Base-by-base conservation (phyloP, 2,329 filamentous ascomycete species). In the Colletotrichum tamarilloi region DNA sequence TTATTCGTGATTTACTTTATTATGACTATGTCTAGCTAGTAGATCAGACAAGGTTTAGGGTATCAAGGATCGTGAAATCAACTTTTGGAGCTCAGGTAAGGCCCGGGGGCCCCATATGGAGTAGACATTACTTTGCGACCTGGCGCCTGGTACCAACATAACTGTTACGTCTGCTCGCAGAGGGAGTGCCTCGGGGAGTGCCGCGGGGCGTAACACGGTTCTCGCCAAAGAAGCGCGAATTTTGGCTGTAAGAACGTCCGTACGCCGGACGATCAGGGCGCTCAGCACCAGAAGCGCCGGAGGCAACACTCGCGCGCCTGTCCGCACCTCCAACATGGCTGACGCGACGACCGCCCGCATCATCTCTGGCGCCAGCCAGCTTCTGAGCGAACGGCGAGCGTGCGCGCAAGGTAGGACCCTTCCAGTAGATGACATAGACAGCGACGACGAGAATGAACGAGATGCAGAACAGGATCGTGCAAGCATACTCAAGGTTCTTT, bases 361-460 rank as follows among this genome's bases (percentile, higher is more conserved):
- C 75, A 0, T 73, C 62, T 0, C 81, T 80, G 16, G 81, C 86
- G 22, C 83, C 82, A 12, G 88, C 88, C 3, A 94, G 82, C 53
- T 87, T 87, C 81, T 93, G 90, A 0, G 92, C 92, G 76, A 93
- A 93, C 0, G 89, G 87, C 14, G 91, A 93, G 2, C 87, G 82
- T 71, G 87, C 86, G 52, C 92, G 89, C 19, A 94, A 85, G 0
- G 75, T 74, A 0, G 91, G 90, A 0, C 92, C 92, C 68, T 89
- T 88, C 85, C 86, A 91, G 84, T 93, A 93, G 74, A 93, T 91
- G 59, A 90, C 84, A 74, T 93, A 93, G 6, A 93, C 90, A 0
- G 90, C 89, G 22, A 87, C 76, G 7, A 92, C 91, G 1, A 94
- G 85, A 1, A 92, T 75, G 62, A 90, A 84, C 0, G 92, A 88